A percentile compares a stretch with the other conserved stretches of the same genome.
These are phyloP conservation scores for Puccinia novopanici DNA, from an alignment of 1,284 basidiomycete genomes.

Conservation along the genomic window DNA sequence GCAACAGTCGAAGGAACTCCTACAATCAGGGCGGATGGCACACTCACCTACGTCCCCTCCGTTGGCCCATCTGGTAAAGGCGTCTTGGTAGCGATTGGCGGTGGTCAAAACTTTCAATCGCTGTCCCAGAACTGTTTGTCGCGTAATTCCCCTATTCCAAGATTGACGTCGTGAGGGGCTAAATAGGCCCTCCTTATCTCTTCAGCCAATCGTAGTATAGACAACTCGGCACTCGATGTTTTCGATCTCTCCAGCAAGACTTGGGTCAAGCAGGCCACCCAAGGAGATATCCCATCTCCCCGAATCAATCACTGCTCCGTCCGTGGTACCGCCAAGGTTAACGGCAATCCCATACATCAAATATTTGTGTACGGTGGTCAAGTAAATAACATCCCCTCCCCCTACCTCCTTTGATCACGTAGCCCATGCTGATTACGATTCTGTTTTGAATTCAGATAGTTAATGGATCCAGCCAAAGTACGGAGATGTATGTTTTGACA, in stretches of 20 bases:
- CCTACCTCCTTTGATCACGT: neutral
- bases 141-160: neutral
- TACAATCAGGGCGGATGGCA: slow-evolving; percentile 55
- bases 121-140: slow-evolving; percentile 35
- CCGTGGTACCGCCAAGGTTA: slow-evolving; percentile 54
- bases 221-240: slow-evolving; percentile 55
- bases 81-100: slow-evolving; percentile 56
- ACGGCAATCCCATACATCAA: slow-evolving; percentile 54
- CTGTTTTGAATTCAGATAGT: slow-evolving; percentile 49
- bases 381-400: slow-evolving; percentile 22
- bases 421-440: neutral
- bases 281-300: slow-evolving; percentile 52
- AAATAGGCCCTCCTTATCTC: neutral
- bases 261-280: slow-evolving; percentile 55
- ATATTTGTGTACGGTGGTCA: slow-evolving; percentile 56
- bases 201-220: slow-evolving; percentile 52
- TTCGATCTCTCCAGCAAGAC: slow-evolving; percentile 55
- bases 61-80: slow-evolving; percentile 53
- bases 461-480: slow-evolving; percentile 54
- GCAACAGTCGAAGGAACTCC: slow-evolving; percentile 53
- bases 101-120: slow-evolving; percentile 53
- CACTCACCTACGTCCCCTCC: slow-evolving; percentile 54
- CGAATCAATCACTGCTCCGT: slow-evolving; percentile 56
- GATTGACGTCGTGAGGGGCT: no score
- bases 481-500: slow-evolving; percentile 54